Conservation (phyloP, 306 rosid genomes). For the Gastrolobium bilobum region DNA sequence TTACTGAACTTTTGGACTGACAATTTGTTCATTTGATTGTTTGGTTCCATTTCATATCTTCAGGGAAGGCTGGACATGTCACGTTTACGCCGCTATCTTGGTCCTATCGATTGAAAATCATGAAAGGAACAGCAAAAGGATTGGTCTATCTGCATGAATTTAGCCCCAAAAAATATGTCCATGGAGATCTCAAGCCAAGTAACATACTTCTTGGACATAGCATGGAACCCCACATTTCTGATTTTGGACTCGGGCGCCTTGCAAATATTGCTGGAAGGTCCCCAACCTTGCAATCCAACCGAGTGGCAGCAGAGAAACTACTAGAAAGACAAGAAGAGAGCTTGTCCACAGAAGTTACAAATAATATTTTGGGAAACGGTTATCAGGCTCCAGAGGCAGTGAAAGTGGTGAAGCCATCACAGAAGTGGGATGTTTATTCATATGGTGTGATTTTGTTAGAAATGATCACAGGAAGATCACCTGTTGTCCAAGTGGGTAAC, state of each 20-base stretch:
- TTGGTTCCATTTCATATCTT: slow-evolving; percentile 43
- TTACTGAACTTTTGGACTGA: slow-evolving; percentile 16
- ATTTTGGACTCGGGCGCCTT: slow-evolving; percentile 96
- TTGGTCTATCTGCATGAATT: slow-evolving; percentile 88
- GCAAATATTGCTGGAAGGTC: slow-evolving; percentile 93
- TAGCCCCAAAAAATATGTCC: slow-evolving; percentile 96
- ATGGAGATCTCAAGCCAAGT: slow-evolving; percentile 88
- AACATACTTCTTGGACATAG: slow-evolving; percentile 83
- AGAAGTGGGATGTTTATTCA: slow-evolving; percentile 97
- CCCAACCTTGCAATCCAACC: slow-evolving; percentile 79
- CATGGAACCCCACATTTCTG: slow-evolving; percentile 87
- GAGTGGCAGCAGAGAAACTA: slow-evolving; percentile 65
- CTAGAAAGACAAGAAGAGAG: slow-evolving; percentile 74
- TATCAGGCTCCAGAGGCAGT: slow-evolving; percentile 94
- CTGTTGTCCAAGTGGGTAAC: slow-evolving; percentile 75
- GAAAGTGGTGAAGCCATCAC: slow-evolving; percentile 93
- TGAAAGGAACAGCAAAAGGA: slow-evolving; percentile 90
- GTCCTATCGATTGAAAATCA: slow-evolving; percentile 75
- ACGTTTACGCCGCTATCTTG: slow-evolving; percentile 74
- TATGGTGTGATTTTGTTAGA: slow-evolving; percentile 91
- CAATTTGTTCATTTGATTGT: slow-evolving; percentile 47
- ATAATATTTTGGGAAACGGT: slow-evolving; percentile 61
- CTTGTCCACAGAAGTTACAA: slow-evolving; percentile 61
- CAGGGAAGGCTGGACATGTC: slow-evolving; percentile 79
- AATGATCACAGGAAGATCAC: slow-evolving; percentile 85